These are phyloP conservation scores for Colletotrichum shisoi DNA, from an alignment of 2,329 filamentous ascomycete species.

Conservation along the genomic window DNA sequence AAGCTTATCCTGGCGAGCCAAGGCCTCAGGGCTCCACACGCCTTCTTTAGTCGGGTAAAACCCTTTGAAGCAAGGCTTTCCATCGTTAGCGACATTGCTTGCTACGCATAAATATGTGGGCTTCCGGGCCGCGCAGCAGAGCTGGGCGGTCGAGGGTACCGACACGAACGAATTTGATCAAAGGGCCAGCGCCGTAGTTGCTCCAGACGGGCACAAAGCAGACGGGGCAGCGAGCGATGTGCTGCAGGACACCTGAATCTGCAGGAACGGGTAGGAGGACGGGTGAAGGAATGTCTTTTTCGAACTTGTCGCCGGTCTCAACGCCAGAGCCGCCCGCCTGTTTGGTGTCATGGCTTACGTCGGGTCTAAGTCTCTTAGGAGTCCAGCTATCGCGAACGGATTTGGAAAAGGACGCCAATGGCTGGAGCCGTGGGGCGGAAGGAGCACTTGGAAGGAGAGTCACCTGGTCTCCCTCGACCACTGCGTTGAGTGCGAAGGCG, in stretches of 20 bases:
- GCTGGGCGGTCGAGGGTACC: constrained; percentile 55
- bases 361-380: constrained; percentile 16
- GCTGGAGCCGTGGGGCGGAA: constrained; percentile 35
- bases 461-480: constrained; percentile 53
- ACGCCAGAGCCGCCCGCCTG: neutral
- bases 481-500: constrained; percentile 52
- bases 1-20: constrained; percentile 45
- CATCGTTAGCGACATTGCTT: constrained; percentile 50
- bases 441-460: constrained; percentile 44
- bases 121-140: constrained; percentile 52
- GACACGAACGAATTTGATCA: constrained; percentile 52
- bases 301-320: neutral
- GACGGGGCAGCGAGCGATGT: constrained; percentile 53
- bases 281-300: constrained; percentile 22
- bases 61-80: constrained; percentile 49
- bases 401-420: constrained; percentile 15
- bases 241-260: constrained; percentile 52
- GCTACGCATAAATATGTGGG: constrained; percentile 55
- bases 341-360: neutral
- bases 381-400: constrained; percentile 27
- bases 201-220: constrained; percentile 55
- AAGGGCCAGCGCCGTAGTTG: constrained; percentile 49
- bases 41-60: constrained; percentile 48
- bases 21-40: constrained; percentile 48
- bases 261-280: constrained; percentile 49